These are phyloP conservation scores for Nigrospora osmanthi DNA, from an alignment of 2,329 filamentous ascomycete species.

Conservation along the genomic window DNA sequence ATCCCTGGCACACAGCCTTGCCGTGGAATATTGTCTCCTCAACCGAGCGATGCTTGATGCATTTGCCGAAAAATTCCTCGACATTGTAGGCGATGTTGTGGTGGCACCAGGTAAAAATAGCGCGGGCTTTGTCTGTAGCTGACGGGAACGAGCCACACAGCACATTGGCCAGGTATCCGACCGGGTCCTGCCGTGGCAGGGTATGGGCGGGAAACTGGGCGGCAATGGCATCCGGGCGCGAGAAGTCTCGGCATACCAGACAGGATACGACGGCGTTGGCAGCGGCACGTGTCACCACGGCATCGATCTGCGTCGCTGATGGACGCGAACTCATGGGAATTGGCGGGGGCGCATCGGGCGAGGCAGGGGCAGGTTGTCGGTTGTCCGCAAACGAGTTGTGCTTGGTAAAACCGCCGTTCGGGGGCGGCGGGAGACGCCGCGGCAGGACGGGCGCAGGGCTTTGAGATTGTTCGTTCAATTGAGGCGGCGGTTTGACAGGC, in stretches of 20 bases:
- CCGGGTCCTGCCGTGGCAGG: slow-evolving; percentile 56
- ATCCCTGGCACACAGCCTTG: slow-evolving; percentile 85
- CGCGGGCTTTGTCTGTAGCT: slow-evolving; percentile 81
- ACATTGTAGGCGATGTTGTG: slow-evolving; percentile 87
- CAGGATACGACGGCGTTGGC: slow-evolving; percentile 37
- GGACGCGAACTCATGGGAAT: slow-evolving; percentile 45
- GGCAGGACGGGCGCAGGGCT: slow-evolving; percentile 18
- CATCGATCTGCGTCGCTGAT: slow-evolving; percentile 41
- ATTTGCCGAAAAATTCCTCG: slow-evolving; percentile 67
- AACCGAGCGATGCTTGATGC: slow-evolving; percentile 58
- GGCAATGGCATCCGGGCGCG: slow-evolving; percentile 69
- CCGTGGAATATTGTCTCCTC: slow-evolving; percentile 68
- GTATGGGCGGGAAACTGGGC: slow-evolving; percentile 65
- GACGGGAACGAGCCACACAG: slow-evolving; percentile 76
- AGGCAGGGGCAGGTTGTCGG: slow-evolving; percentile 7
- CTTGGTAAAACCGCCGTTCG: slow-evolving; percentile 12
- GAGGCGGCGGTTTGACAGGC: slow-evolving; percentile 26
- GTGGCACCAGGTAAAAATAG: slow-evolving; percentile 92
- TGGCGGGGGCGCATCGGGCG: slow-evolving; percentile 37
- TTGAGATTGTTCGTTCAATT: background rate
- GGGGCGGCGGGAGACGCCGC: slow-evolving; percentile 30
- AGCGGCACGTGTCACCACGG: slow-evolving; percentile 25
- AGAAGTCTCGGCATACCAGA: slow-evolving; percentile 84
- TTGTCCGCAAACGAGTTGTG: slow-evolving; percentile 5
- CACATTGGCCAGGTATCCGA: slow-evolving; percentile 68